A percentile compares a stretch with the other conserved stretches of the same genome.
phyloP scores from a whole-genome alignment of 2,329 filamentous ascomycete species.

The Ophiocordyceps camponoti-saundersi region DNA sequence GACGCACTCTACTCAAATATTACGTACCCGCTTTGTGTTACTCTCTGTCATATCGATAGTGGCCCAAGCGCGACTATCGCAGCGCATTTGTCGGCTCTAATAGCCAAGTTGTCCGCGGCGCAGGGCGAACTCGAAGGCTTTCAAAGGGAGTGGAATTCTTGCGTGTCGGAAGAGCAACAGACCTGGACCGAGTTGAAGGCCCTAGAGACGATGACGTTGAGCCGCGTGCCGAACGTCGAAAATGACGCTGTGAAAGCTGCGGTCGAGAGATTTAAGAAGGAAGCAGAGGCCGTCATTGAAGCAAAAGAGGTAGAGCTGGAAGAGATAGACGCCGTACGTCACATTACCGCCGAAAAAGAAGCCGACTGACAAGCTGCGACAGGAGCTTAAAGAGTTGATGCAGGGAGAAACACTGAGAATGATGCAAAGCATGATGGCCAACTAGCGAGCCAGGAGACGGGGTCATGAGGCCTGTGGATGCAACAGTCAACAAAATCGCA shows the following conservation, averaged over 20 bases:
- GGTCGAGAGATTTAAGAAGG: not conserved
- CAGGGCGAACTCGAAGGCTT: slow-evolving; percentile 9
- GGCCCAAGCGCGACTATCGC: slow-evolving; percentile 10
- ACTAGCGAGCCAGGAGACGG: slow-evolving; percentile 3
- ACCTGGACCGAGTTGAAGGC: slow-evolving; percentile 5
- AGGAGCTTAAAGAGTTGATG: slow-evolving; percentile 13
- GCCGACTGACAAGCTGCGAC: not conserved
- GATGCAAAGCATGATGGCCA: slow-evolving; percentile 10
- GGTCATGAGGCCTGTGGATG: not conserved
- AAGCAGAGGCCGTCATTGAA: not conserved
- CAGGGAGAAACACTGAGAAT: slow-evolving; percentile 8
- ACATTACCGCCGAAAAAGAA: not conserved
- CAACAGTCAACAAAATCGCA: not conserved
- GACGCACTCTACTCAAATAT: slow-evolving; percentile 14
- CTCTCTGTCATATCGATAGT: slow-evolving; percentile 11
- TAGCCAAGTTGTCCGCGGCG: slow-evolving; percentile 6
- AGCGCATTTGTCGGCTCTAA: slow-evolving; percentile 9
- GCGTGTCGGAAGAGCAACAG: slow-evolving; percentile 6
- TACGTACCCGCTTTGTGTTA: slow-evolving; percentile 13
- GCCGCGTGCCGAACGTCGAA: not conserved
- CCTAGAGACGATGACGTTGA: not conserved
- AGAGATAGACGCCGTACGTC: slow-evolving; percentile 1
- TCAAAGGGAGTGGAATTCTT: slow-evolving; percentile 10
- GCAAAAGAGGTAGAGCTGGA: not conserved
- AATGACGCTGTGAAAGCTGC: not conserved